Evolutionary conservation across 805 yeast species (phyloP), one percentile per base, ranked within the genome.

Genomic region (Spencermartinsiella europaea): DNA sequence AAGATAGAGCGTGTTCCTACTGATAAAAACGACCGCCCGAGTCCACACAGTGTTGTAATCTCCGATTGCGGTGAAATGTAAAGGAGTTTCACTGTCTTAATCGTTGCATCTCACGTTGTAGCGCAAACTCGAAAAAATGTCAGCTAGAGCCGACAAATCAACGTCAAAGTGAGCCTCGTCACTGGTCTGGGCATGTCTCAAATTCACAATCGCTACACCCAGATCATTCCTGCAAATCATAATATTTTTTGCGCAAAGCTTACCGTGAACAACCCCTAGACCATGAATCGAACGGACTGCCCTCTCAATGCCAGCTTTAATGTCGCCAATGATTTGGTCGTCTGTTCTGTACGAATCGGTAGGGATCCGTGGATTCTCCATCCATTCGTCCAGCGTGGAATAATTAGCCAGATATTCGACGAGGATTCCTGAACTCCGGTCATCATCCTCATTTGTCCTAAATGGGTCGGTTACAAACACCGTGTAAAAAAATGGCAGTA

Each of bases 61-160:
- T 37, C 52, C 3, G 58, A 68, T 38, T 68, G 72, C 49, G 72
- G 72, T 2, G 70, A 68, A 40, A 62, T 64, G 66, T 66, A 50
- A 44, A 21, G 10, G 36, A 25, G 34, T n/a, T n/a, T n/a, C n/a
- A n/a, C 4, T 44, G 45, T n/a, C n/a, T n/a, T n/a, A n/a, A n/a
- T 16, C 12, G 42, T 34, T 4, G 28, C 15, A 12, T 27, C 10
- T 14, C 12, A 36, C 34, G 14, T 14, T 28, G 14, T 28, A 14
- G 14, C 14, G n/a, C n/a, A 28, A n/a, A 14, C n/a, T n/a, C 34
- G 14, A 14, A 34, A 16, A 17, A 5, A 19, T 7, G 10, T 16
- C 21, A 7, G 10, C 10, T 12, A 25, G 12, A 25, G 31, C 31
- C 31, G 7, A 12, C 12, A 25, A 12, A 12, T 25, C 31, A 12